Base-by-base conservation (phyloP, 805 yeast species). In the Schwanniomyces yamadae region DNA sequence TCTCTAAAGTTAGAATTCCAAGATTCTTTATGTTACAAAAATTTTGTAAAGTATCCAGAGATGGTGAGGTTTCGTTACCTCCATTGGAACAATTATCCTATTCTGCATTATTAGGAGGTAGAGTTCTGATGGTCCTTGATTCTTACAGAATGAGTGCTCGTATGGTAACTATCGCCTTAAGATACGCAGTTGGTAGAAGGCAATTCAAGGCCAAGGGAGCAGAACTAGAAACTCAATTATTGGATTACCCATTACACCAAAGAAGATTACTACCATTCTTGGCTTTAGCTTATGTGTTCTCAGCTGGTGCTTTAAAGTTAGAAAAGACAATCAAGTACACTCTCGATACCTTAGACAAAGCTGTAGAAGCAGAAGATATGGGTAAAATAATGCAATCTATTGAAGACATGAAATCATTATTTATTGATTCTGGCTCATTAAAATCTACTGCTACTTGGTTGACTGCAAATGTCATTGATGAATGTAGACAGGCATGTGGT, bases 171-270 rank as follows among this genome's bases (percentile, higher is more conserved):
- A 60, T 69, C 45, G 70, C 73, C 20, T 56, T 66, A 28, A 59
- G 74, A 48, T 69, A 69, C 44, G 73, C 73, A 13, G 61, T 67
- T 36, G 73, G 69, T 27, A 61, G 74, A 52, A 66, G 73, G 48
- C 74, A 69, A 50, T 69, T 69, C 47, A 63, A 61, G 46, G 47
- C 61, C 23, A 54, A 59, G 14, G 42, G 52, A n/a, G 55, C 50
- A 26, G 54, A 43, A 18, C 36, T 54, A 30, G 74, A 69, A 48
- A 62, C 67, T 19, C 68, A 67, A 46, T 62, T 69, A 46, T 57
- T 69, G 42, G 63, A 69, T 46, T 69, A 69, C 39, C 70, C 73
- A 23, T 61, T 68, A 45, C 73, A 68, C 48, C 74, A 69, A 55
- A 63, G 63, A 44, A 59, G 74, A 45, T 62, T 69, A 48, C 58